Evolutionary conservation across 768 basidiomycete genomes (phyloP).

Genomic region (Tricholomella constricta): DNA sequence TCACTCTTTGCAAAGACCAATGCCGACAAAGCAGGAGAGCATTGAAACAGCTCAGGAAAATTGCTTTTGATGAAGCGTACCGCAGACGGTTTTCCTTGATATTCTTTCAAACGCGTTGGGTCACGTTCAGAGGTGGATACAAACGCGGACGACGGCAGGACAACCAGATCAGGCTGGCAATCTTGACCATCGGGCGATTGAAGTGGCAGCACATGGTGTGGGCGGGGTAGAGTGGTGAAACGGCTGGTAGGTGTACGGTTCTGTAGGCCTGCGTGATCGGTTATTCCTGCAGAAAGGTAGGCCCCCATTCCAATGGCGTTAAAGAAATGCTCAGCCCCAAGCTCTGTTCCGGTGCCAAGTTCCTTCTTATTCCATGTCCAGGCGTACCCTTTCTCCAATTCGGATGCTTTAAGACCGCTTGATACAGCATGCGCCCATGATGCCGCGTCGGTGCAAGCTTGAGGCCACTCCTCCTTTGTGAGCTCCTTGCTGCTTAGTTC

Average conservation of each 20-base stretch:
- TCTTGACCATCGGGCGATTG: not conserved
- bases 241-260: not conserved
- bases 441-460: not conserved
- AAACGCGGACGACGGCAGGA: not conserved
- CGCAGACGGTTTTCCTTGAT: not conserved
- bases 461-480: not conserved
- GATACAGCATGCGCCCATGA: not conserved
- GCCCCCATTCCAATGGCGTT: not conserved
- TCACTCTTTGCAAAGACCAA: too few relatives aligned
- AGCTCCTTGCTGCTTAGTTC: too few relatives aligned
- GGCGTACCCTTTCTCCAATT: not conserved
- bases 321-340: not conserved
- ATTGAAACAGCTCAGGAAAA: not conserved
- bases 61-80: not conserved
- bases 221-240: not conserved
- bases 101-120: not conserved
- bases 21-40: too few relatives aligned
- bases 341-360: not conserved
- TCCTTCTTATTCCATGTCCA: not conserved
- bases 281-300: not conserved
- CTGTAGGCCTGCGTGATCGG: not conserved
- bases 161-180: not conserved
- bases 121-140: not conserved
- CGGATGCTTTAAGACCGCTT: too few relatives aligned
- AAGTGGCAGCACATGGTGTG: not conserved